Base-by-base conservation (phyloP, 768 basidiomycete genomes). In the Pulveroboletus sp. region DNA sequence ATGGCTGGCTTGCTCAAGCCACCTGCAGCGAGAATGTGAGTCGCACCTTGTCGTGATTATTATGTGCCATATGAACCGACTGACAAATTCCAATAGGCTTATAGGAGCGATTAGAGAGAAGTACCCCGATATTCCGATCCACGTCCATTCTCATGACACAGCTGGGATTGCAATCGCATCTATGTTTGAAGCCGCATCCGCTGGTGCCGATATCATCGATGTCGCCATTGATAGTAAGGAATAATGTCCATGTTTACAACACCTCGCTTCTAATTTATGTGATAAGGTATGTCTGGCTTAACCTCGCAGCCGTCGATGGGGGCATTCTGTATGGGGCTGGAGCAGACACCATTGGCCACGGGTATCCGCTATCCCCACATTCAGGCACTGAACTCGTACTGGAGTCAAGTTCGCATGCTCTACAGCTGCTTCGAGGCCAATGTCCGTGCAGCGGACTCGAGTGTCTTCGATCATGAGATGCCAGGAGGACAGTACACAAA, bases 291-390 rank as follows among this genome's bases (percentile, higher is more conserved):
- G 88, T 98, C 95, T 49, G 96, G 96, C 52, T 75, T 95, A 57
- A 99, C 96, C 44, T 98, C 96, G 17, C 96, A 99, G 65, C 94
- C 96, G 17, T 91, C 96, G 5, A 99, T 99, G 96, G 96, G 96
- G 60, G 96, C 96, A 31, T 82, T 99, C 33, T 88, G 87, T 71
- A 82, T 84, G 75, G 95, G 96, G 26, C 74, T 99, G 42, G 96
- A 99, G 73, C 96, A 99, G 73, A 93, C 91, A 33, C 72, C 77
- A 33, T 76, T 97, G 50, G 96, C 94, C 56, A 93, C 95, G 18
- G 96, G 96, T 52, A 99, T 99, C 63, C 86, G 89, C 46, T 93
- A 95, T 67, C 89, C 91, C 59, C 92, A 98, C 69, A 93, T 99
- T 61, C 94, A 97, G 68, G 89, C 93, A 27, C 82, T 99, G 61